Base-by-base conservation (phyloP, 2,329 filamentous ascomycete genomes). In the Hypoxylon sp. region DNA sequence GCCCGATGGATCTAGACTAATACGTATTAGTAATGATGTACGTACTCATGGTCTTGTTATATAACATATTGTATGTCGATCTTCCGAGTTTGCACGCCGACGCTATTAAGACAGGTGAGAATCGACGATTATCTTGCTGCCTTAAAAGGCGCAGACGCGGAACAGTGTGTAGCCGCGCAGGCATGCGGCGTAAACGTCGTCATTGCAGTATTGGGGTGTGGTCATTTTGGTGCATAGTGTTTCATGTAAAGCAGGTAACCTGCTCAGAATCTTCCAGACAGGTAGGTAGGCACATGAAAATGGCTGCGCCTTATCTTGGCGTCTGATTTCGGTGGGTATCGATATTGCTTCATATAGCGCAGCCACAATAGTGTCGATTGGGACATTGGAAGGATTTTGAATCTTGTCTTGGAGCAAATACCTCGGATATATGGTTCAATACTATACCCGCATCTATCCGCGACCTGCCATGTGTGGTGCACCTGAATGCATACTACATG, bases 181-280 rank as follows among this genome's bases (percentile, higher is more conserved):
- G 13, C 15, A 19, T 17, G 24, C 31, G 37, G 32, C 17, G 17
- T 32, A 8, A 29, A 46, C 50, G 57, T 37, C 48, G 57, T 60
- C 57, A 53, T 53, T 44, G 2, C 37, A 32, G 13, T 27, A 19
- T 24, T 35, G 27, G 27, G 47, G 48, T 31, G 37, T 52, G 35
- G 32, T 50, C 31, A 39, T 37, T 27, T 24, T 21, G 10, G n/a
- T 6, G 21, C 8, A 8, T 15, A 1, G 15, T 50, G 55, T 48
- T 58, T 58, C 32, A 58, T 24, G 29, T 47, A 35, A 32, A 31
- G 52, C n/a, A 47, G 21, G 54, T 24, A 32, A 37, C 31, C 57
- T 53, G 57, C 57, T 59, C 19, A n/a, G 24, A 39, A 47, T 47
- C 39, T 54, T 62, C 50, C 32, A 48, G 47, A 54, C 39, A 27